Evolutionary conservation across 768 basidiomycete species (phyloP), one percentile per base, ranked within the genome.

Genomic region (Daedaleopsis sinensis): DNA sequence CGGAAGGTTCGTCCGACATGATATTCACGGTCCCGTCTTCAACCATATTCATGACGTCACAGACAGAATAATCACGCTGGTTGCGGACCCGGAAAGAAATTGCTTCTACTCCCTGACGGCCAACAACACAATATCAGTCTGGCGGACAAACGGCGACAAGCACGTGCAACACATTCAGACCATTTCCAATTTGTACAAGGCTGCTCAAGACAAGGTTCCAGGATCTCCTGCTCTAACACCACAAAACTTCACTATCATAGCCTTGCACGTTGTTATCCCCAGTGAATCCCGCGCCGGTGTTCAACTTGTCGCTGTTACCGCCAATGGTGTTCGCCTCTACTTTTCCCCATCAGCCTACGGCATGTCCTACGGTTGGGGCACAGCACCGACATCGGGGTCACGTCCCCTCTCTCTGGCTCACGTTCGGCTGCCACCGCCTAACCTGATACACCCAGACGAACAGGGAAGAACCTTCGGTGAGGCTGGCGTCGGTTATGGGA

Each of bases 261-360:
- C 82, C 23, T 72, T 96, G 48, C 90, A 95, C 71, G 81, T 88
- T 24, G 74, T 96, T 39, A 80, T 84, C 43, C 80, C 80, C 11
- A 74, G 79, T 13, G 91, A 93, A 71, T 89, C 91, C 27, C 87
- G 85, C 16, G 76, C 82, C 24, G 85, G 84, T 15, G 76, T 91
- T 13, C 91, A 93, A 59, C 81, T 98, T 11, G 79, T 97, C 52
- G 94, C 90, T 1, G 76, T 96, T 50, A 94, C 94, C 23, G 78
- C 82, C 32, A 94, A 89, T 54, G 95, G 93, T 13, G 84, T 90
- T 3, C 87, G 96, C 52, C 79, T 96, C 1, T 98, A 93, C 78
- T 94, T 97, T 71, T 83, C 83, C 1, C 82, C 89, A 9, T 62
- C 63, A 1, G 37, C 60, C 3, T 77, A 82, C 4, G 68, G 76